Conservation (phyloP, 148 eudicot genomes). For the Mesembryanthemum crystallinum region DNA sequence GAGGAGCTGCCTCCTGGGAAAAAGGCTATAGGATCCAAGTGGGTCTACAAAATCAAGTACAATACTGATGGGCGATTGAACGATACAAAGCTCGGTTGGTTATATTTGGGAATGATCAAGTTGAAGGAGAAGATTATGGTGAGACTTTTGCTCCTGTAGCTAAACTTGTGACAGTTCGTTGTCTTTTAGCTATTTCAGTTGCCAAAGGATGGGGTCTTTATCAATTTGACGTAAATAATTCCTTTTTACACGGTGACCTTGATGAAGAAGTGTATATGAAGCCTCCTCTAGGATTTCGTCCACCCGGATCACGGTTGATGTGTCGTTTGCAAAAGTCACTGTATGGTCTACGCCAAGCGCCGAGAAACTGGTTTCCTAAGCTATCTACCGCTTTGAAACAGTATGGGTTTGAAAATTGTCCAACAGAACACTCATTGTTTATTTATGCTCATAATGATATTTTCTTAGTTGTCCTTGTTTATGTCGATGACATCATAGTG, state of each 20-base stretch:
- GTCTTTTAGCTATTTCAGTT: no score
- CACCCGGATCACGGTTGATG: neutral
- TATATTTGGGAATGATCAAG: no score
- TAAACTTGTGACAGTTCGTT: no score
- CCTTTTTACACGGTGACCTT: neutral
- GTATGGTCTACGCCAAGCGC: neutral
- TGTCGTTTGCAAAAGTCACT: neutral
- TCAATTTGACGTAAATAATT: no score
- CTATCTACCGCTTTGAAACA: neutral
- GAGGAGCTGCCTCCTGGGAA: no score
- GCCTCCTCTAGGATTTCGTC: neutral
- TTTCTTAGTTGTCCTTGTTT: neutral
- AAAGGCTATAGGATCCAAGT: no score
- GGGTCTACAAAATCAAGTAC: no score
- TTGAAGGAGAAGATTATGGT: no score
- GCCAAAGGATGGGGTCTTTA: no score
- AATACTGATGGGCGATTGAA: no score
- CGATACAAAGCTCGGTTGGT: no score
- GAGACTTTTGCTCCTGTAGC: no score
- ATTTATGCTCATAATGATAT: neutral
- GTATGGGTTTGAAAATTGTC: neutral
- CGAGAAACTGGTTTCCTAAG: neutral
- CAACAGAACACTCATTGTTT: neutral
- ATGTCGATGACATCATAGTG: neutral
- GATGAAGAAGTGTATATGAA: neutral